A percentile compares a stretch with the other conserved stretches of the same genome.
These are phyloP conservation scores for Lactarius tabidus DNA, from an alignment of 768 basidiomycete species.

Conservation along the genomic window DNA sequence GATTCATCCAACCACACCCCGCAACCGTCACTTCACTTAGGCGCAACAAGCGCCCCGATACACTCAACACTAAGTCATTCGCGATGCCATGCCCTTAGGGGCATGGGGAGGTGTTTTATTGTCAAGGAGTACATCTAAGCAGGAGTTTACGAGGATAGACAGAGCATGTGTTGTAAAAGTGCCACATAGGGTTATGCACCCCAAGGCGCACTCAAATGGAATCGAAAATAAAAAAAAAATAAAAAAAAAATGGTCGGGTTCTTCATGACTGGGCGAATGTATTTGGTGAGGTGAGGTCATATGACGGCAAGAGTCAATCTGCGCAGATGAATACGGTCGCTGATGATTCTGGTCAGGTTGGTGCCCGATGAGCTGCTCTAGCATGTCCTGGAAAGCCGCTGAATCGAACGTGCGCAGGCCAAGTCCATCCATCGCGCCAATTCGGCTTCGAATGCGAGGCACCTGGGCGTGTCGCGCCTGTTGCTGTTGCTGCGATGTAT, in stretches of 20 bases:
- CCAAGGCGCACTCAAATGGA: too few species aligned
- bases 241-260: slow-evolving; percentile 56
- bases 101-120: too few species aligned
- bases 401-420: slow-evolving; percentile 24
- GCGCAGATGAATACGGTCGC: slow-evolving; percentile 7
- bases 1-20: too few species aligned
- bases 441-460: slow-evolving; percentile 23
- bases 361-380: slow-evolving; percentile 22
- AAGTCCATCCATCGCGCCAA: slow-evolving; percentile 23
- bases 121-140: too few species aligned
- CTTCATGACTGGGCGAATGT: slow-evolving; percentile 43
- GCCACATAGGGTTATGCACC: too few species aligned
- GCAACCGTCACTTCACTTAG: too few species aligned
- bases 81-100: too few species aligned
- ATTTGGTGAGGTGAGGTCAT: slow-evolving; percentile 30
- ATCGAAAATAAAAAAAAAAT: too few species aligned
- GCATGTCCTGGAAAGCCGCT: slow-evolving; percentile 15
- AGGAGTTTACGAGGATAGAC: too few species aligned
- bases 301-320: neutral
- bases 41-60: too few species aligned
- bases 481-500: slow-evolving; percentile 9
- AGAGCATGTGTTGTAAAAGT: too few species aligned
- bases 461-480: neutral
- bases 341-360: slow-evolving; percentile 11
- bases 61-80: too few species aligned